Evolutionary conservation across 2,329 filamentous ascomycete genomes (phyloP).

Genomic region (Pleurostoma richardsiae): DNA sequence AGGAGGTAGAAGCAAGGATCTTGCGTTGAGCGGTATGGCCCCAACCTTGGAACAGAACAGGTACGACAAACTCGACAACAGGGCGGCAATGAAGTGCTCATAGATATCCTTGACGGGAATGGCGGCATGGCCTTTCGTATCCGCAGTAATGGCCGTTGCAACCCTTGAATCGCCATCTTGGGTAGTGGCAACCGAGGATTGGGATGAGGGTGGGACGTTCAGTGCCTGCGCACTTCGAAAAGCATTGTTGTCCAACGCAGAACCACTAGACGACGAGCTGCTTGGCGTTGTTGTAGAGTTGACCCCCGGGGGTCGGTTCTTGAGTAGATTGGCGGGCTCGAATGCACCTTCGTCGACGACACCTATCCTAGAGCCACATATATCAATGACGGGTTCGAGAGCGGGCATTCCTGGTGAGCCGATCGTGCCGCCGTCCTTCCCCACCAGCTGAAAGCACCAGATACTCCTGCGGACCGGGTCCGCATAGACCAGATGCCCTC

Average conservation of each 20-base stretch:
- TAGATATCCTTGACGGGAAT: constrained; percentile 40
- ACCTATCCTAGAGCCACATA: constrained; percentile 36
- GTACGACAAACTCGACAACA: constrained; percentile 43
- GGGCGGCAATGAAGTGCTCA: constrained; percentile 49
- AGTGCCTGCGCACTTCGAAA: constrained; percentile 22
- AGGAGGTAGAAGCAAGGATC: constrained; percentile 42
- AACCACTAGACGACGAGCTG: constrained; percentile 37
- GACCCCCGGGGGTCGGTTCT: constrained; percentile 30
- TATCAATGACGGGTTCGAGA: constrained; percentile 35
- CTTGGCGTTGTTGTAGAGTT: constrained; percentile 38
- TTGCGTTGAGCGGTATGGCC: constrained; percentile 48
- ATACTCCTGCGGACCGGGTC: constrained; percentile 44
- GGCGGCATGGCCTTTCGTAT: constrained; percentile 26
- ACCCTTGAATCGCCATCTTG: constrained; percentile 24
- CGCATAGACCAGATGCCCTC: constrained; percentile 48
- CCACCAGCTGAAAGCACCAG: constrained; percentile 49
- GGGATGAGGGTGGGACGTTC: constrained; percentile 17
- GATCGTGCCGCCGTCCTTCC: constrained; percentile 29
- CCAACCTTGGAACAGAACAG: constrained; percentile 42
- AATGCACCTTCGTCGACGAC: constrained; percentile 44
- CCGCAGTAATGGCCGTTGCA: constrained; percentile 14
- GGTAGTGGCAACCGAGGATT: constrained; percentile 10
- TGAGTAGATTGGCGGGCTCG: constrained; percentile 44
- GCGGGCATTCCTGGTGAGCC: constrained; percentile 13
- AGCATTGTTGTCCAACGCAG: constrained; percentile 29